Conservation (phyloP, 768 basidiomycete genomes). For the Lentinula lateritia region DNA sequence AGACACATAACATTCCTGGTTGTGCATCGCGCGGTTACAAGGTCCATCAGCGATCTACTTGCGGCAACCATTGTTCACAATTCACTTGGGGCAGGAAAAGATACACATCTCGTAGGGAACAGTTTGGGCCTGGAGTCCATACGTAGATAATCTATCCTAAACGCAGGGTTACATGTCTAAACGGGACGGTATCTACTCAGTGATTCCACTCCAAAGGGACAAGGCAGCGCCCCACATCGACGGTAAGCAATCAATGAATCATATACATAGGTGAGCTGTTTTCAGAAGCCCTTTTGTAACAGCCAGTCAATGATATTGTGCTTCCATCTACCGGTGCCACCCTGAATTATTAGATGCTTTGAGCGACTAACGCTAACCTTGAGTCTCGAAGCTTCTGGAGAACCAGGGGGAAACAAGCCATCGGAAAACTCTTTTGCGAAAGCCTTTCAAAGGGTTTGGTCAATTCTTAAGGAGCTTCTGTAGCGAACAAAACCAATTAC, state of each 20-base stretch:
- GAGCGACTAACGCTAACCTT: conserved; percentile 41
- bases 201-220: neutral
- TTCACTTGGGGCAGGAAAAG: neutral
- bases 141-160: neutral
- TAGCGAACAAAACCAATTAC: conserved; percentile 32
- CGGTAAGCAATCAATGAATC: neutral
- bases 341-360: conserved; percentile 53
- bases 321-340: conserved; percentile 53
- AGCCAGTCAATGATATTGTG: conserved; percentile 59
- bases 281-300: conserved; percentile 55
- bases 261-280: neutral
- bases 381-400: conserved; percentile 43
- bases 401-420: conserved; percentile 43
- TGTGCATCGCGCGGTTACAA: conserved; percentile 1
- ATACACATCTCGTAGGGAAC: neutral
- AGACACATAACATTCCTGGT: neutral
- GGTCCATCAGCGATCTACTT: neutral
- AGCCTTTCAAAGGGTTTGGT: conserved; percentile 30
- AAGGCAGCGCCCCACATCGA: neutral
- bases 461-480: conserved; percentile 2
- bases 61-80: neutral
- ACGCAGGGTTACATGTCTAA: neutral
- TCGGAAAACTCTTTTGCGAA: conserved; percentile 52
- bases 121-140: neutral
- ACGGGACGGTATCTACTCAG: neutral